Percentiles rank a stretch among this genome's conserved stretches.
phyloP scores from a whole-genome alignment of 176 grass and related monocot genomes.

The Paspalum notatum region DNA sequence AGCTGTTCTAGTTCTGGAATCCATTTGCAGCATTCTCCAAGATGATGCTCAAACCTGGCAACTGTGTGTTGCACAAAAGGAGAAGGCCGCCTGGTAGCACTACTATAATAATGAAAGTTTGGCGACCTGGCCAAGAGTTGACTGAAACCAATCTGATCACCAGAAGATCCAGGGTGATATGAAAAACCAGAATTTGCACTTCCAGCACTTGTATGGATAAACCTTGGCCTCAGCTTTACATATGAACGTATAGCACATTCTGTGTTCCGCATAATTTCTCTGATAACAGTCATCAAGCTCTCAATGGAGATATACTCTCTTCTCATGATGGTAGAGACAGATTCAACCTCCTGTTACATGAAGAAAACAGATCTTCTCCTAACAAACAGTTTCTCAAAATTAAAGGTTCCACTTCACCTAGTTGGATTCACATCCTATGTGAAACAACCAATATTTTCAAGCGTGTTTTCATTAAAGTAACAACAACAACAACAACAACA shows the following conservation, averaged over 20 bases:
- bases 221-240: conserved; percentile 55
- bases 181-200: conserved; percentile 41
- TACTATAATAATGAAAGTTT: conserved; percentile 55
- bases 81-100: conserved; percentile 66
- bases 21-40: conserved; percentile 66
- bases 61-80: conserved; percentile 61
- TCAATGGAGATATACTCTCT: conserved; percentile 63
- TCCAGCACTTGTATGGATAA: conserved; percentile 44
- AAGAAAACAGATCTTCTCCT: conserved; percentile 24
- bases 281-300: conserved; percentile 50
- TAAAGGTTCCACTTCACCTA: conserved; percentile 7
- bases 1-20: conserved; percentile 77
- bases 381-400: conserved; percentile 28
- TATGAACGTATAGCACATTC: conserved; percentile 71
- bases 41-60: conserved; percentile 68
- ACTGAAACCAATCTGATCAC: conserved; percentile 33
- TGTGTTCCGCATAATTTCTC: conserved; percentile 57
- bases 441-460: conserved; percentile 15
- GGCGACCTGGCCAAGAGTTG: conserved; percentile 40
- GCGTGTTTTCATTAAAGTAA: conserved; percentile 10
- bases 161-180: conserved; percentile 19
- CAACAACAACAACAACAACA: too few species aligned
- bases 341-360: conserved; percentile 58
- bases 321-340: conserved; percentile 57
- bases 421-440: conserved; percentile 13